Base-by-base conservation (phyloP, 257 asterid species). In the Anisodus acutangulus region DNA sequence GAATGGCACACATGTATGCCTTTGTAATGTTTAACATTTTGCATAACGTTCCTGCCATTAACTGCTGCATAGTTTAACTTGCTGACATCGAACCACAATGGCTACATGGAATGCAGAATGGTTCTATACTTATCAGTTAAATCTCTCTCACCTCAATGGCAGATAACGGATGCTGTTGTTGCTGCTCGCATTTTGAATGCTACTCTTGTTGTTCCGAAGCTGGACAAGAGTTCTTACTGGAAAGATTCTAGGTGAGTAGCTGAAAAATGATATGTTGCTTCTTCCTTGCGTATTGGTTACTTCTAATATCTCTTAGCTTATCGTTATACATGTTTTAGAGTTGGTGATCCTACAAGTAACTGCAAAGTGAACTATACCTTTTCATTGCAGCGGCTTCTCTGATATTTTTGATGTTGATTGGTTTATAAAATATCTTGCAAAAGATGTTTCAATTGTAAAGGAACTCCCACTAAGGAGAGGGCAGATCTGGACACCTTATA, bases 141-240 rank as follows among this genome's bases (percentile, higher is more conserved):
- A 62, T 4, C 22, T 64, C 22, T 47, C 19, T 57, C 58, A 17
- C 11, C 37, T 51, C 80, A 9, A 81, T 82, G 84, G 80, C 92
- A 95, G 98, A 97, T 97, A 84, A 93, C 92, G 74, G 98, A 93
- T 89, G 98, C 97, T 85, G 98, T 97, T 88, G 98, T 93, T 92
- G 99, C 98, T 87, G 99, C 99, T 71, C 94, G 98, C 74, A 93
- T 97, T 74, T 89, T 95, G 93, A 97, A 97, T 89, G 99, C 95
- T 79, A 93, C 98, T 84, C 98, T 97, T 55, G 97, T 97, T 85
- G 90, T 94, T 81, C 98, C 99, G 15, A 92, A 87, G 85, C 89
- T 97, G 90, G 98, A 95, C 87, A 93, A 90, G 85, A 93, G 92
- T 90, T 95, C 98, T 59, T 97, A 88, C 91, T 97, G 98, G 99